phyloP scores from a whole-genome alignment of 495 filamentous ascomycete genomes.

The Penicillium simplicissimum region DNA sequence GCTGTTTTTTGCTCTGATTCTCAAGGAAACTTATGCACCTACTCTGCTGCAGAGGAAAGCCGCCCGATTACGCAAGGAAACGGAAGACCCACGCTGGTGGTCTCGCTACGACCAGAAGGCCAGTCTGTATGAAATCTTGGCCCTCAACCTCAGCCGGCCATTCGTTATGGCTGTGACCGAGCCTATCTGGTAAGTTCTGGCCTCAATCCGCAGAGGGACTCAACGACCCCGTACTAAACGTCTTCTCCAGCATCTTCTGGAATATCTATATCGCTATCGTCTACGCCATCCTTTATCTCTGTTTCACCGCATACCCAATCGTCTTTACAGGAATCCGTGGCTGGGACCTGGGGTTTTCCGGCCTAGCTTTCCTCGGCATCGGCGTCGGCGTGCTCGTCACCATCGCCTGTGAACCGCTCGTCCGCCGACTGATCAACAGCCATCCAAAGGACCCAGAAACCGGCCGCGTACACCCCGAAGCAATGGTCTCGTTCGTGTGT shows the following conservation, averaged over 20 bases:
- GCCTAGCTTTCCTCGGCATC: slow-evolving; percentile 75
- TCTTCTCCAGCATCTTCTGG: slow-evolving; percentile 63
- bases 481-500: slow-evolving; percentile 69
- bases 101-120: slow-evolving; percentile 70
- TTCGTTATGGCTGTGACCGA: slow-evolving; percentile 78
- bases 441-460: slow-evolving; percentile 69
- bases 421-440: slow-evolving; percentile 69
- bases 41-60: slow-evolving; percentile 70
- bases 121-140: slow-evolving; percentile 56
- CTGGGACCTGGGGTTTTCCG: slow-evolving; percentile 67
- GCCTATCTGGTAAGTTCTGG: slow-evolving; percentile 65
- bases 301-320: slow-evolving; percentile 80
- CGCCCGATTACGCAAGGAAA: slow-evolving; percentile 67
- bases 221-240: neutral
- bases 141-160: slow-evolving; percentile 71
- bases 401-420: slow-evolving; percentile 67
- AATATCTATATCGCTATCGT: slow-evolving; percentile 68
- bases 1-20: slow-evolving; percentile 49
- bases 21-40: slow-evolving; percentile 80
- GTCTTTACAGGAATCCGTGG: slow-evolving; percentile 72
- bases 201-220: neutral
- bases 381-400: slow-evolving; percentile 68
- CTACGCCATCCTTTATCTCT: slow-evolving; percentile 77
- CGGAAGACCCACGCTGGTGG: slow-evolving; percentile 73
- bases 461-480: slow-evolving; percentile 67